These are phyloP conservation scores for Aspergillus sp. DNA, from an alignment of 2,329 filamentous ascomycete genomes.

Conservation along the genomic window DNA sequence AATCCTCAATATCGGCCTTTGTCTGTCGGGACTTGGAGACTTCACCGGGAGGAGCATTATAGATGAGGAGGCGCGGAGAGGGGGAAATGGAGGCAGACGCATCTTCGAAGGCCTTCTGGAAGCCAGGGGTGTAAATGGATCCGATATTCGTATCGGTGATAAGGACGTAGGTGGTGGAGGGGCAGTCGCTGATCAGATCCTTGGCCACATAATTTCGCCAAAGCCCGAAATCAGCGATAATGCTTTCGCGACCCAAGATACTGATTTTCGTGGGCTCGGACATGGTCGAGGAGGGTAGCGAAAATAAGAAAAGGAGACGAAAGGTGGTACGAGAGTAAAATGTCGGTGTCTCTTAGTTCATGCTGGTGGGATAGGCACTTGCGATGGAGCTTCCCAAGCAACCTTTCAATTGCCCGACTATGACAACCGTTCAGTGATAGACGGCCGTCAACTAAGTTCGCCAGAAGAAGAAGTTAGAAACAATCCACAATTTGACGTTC, in stretches of 20 bases:
- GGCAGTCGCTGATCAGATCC: conserved; percentile 74
- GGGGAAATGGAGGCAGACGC: conserved; percentile 46
- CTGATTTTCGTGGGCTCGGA: conserved; percentile 62
- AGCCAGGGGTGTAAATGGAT: conserved; percentile 75
- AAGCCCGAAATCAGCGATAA: conserved; percentile 86
- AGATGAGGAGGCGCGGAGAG: conserved; percentile 72
- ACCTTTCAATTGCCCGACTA: background rate
- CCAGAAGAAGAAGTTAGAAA: background rate
- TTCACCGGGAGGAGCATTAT: conserved; percentile 86
- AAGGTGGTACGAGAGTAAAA: conserved; percentile 13
- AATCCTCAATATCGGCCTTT: conserved; percentile 95
- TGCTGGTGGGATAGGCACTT: conserved; percentile 8
- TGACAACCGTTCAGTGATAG: background rate
- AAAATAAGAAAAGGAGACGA: conserved; percentile 7
- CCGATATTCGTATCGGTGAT: conserved; percentile 94
- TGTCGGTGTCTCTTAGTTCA: conserved; percentile 16
- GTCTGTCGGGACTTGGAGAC: conserved; percentile 90
- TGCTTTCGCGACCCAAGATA: conserved; percentile 85
- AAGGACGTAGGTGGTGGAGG: conserved; percentile 89
- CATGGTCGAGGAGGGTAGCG: conserved; percentile 25
- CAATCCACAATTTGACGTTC: too few species aligned
- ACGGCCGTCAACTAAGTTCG: background rate
- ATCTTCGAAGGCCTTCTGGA: conserved; percentile 65
- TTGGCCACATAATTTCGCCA: conserved; percentile 79
- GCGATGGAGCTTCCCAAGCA: conserved; percentile 9